These are phyloP conservation scores for Zarea fungicola DNA, from an alignment of 2,329 filamentous ascomycete genomes.

Conservation along the genomic window DNA sequence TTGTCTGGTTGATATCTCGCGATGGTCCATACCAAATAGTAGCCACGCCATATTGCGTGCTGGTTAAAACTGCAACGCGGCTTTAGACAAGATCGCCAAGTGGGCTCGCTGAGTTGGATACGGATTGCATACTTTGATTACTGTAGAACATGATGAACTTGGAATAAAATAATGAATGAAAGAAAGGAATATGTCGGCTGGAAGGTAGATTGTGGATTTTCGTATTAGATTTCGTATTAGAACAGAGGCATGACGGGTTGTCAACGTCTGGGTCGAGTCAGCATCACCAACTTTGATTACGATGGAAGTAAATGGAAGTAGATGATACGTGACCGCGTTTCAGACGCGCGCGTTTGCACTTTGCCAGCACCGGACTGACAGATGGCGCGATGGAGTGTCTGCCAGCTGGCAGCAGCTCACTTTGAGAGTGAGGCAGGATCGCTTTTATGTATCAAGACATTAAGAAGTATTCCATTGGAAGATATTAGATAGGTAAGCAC, in stretches of 20 bases:
- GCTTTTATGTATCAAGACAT: neutral
- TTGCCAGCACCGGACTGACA: neutral
- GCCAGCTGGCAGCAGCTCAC: conserved; percentile 3
- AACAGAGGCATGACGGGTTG: too few relatives aligned
- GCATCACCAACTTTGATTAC: neutral
- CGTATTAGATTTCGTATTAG: too few relatives aligned
- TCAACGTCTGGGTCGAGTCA: too few relatives aligned
- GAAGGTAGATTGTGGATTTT: neutral
- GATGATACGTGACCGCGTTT: neutral
- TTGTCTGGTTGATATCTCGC: neutral
- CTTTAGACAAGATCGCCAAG: conserved; percentile 19
- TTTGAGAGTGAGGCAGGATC: neutral
- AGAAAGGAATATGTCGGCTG: neutral
- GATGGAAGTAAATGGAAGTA: neutral
- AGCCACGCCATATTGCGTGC: conserved; percentile 82
- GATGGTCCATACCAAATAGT: conserved; percentile 74
- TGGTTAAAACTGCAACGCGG: conserved; percentile 63
- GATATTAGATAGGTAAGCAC: neutral
- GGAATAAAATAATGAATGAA: neutral
- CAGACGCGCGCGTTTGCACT: conserved; percentile 8
- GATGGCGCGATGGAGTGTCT: neutral
- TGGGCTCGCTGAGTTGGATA: too few relatives aligned
- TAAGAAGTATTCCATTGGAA: too few relatives aligned
- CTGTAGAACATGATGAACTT: conserved; percentile 79
- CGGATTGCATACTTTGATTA: conserved; percentile 68